Evolutionary conservation across 1,284 basidiomycete genomes (phyloP).

Genomic region (Fomitopsis schrenkii): DNA sequence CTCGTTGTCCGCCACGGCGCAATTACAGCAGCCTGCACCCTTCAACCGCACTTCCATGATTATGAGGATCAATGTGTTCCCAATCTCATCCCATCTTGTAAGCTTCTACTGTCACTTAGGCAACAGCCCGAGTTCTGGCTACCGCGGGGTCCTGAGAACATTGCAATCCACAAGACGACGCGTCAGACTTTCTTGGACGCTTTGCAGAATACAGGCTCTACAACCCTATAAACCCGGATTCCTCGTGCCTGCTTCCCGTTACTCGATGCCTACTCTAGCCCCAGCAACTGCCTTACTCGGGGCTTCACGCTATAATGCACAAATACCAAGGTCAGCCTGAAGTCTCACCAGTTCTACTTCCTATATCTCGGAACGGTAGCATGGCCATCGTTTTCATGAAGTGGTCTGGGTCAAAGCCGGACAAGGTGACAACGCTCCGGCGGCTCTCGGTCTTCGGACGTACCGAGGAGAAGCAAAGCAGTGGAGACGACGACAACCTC

Average conservation of each 20-base stretch:
- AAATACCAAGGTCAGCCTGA: neutral
- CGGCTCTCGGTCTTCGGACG: neutral
- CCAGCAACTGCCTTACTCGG: neutral
- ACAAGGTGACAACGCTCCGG: neutral
- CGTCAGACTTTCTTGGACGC: too few relatives aligned
- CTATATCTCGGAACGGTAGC: slow-evolving; percentile 9
- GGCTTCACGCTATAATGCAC: too few relatives aligned
- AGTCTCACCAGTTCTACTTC: slow-evolving; percentile 1
- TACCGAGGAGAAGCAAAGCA: neutral
- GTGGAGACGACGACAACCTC: neutral
- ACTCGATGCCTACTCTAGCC: neutral
- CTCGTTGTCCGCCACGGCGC: neutral
- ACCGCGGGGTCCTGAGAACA: too few relatives aligned
- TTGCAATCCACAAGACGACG: too few relatives aligned
- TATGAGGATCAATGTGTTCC: too few relatives aligned
- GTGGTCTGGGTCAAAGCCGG: neutral
- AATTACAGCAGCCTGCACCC: neutral
- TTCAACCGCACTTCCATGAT: too few relatives aligned
- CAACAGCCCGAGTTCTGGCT: too few relatives aligned
- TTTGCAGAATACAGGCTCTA: too few relatives aligned
- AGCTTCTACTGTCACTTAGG: too few relatives aligned
- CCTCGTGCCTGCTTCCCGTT: too few relatives aligned
- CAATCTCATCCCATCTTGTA: too few relatives aligned
- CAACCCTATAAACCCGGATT: too few relatives aligned
- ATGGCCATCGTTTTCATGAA: slow-evolving; percentile 6